These are phyloP conservation scores for Vaccinium myrtillus DNA, from an alignment of 148 eudicot genomes.

Conservation along the genomic window DNA sequence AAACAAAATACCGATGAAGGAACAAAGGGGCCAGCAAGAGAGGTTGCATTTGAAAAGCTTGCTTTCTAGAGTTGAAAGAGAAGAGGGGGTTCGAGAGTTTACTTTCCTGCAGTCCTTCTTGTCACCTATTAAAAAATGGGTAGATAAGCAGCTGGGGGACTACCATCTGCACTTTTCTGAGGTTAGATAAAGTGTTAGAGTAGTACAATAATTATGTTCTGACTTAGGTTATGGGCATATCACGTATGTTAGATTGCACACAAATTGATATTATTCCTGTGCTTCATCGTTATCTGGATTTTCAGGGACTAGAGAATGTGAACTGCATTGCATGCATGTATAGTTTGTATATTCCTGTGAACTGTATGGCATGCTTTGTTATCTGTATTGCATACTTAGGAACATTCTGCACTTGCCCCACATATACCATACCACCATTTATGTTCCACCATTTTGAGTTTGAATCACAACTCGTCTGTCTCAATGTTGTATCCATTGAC, in stretches of 20 bases:
- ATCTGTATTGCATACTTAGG: background rate
- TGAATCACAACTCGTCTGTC: background rate
- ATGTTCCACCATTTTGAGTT: background rate
- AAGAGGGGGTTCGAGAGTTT: constrained; percentile 55
- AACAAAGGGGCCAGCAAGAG: constrained; percentile 95
- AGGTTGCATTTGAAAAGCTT: constrained; percentile 81
- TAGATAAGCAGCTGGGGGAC: constrained; percentile 83
- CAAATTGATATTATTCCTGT: background rate
- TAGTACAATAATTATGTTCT: constrained; percentile 9
- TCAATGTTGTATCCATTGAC: background rate
- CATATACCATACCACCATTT: background rate
- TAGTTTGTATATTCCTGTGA: too few relatives aligned
- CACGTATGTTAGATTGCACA: background rate
- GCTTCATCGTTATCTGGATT: background rate
- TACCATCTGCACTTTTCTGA: constrained; percentile 82
- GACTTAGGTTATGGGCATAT: background rate
- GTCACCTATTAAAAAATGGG: constrained; percentile 86
- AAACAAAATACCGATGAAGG: constrained; percentile 83
- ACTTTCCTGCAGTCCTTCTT: constrained; percentile 85
- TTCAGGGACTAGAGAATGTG: background rate
- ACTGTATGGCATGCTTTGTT: too few relatives aligned
- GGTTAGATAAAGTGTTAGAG: constrained; percentile 40
- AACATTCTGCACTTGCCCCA: background rate
- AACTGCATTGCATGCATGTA: background rate
- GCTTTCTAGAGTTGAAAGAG: constrained; percentile 66